phyloP scores from a whole-genome alignment of 371 early-diverging fungal genomes.

The Mucor racemosus region DNA sequence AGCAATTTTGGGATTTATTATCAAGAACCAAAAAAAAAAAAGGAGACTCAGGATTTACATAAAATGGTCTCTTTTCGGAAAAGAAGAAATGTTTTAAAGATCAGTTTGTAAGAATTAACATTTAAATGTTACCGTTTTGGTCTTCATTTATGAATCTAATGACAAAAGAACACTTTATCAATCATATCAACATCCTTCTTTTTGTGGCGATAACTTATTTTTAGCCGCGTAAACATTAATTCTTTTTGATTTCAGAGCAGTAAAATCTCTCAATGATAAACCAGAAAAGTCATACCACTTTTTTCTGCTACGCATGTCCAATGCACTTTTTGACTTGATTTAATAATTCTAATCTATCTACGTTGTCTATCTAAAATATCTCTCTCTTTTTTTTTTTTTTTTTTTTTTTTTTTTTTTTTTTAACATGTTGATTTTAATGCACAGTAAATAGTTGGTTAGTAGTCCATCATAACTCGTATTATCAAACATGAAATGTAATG shows the following conservation, averaged over 20 bases:
- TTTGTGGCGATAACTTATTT: slow-evolving; percentile 1
- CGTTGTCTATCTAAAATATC: not conserved
- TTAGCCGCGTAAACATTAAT: not conserved
- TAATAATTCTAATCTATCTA: not conserved
- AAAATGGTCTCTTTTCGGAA: not conserved
- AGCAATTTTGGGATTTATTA: not conserved
- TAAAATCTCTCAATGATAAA: not conserved
- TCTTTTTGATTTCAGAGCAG: not conserved
- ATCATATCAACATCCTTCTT: not conserved
- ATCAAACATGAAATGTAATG: not conserved
- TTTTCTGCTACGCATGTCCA: not conserved
- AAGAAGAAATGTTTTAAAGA: not conserved
- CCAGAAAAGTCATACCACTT: slow-evolving; percentile 16
- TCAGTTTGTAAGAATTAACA: not conserved
- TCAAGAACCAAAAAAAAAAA: not conserved
- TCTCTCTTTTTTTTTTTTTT: not conserved
- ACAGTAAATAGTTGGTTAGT: no score
- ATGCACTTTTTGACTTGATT: not conserved
- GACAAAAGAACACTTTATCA: not conserved
- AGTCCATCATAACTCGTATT: no score
- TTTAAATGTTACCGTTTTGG: not conserved
- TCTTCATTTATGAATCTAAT: not conserved
- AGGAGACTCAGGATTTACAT: not conserved
- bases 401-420: not conserved
- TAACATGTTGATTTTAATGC: not conserved